Conservation (phyloP, 176 grass and related monocot species). For the Rhynchospora pubera region DNA sequence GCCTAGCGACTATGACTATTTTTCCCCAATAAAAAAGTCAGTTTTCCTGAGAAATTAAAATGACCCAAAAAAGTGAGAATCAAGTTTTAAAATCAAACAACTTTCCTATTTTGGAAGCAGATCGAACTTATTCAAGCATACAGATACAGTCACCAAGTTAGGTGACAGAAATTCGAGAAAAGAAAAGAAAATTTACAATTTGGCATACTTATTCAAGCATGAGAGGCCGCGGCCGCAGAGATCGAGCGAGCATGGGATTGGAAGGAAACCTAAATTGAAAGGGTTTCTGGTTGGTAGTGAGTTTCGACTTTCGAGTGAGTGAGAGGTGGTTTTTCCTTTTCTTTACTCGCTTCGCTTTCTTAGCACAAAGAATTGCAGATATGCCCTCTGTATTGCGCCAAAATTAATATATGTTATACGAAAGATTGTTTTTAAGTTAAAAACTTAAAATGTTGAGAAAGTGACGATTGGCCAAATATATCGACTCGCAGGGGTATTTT, state of each 20-base stretch:
- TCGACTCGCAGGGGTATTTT: too few species aligned
- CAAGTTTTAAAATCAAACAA: conserved; percentile 12
- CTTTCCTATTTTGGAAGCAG: conserved; percentile 2
- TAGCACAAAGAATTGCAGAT: conserved; percentile 23
- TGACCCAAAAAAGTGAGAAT: too few species aligned
- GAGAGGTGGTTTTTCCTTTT: conserved; percentile 24
- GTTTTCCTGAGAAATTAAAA: too few species aligned
- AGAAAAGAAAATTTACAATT: conserved; percentile 1
- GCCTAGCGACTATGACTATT: too few species aligned
- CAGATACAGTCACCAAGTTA: background rate
- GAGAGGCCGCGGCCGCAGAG: background rate
- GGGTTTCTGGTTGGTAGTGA: conserved; percentile 40
- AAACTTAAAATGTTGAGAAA: too few species aligned
- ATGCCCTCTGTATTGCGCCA: background rate
- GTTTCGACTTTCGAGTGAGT: too few species aligned
- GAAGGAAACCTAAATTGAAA: conserved; percentile 27
- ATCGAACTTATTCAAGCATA: conserved; percentile 1
- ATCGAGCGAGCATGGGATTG: background rate
- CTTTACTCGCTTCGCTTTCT: conserved; percentile 48
- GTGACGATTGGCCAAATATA: too few species aligned
- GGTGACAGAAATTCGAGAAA: background rate
- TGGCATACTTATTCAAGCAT: background rate
- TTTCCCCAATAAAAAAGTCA: too few species aligned
- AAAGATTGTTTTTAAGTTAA: too few species aligned
- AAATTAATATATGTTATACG: too few species aligned